phyloP scores from a whole-genome alignment of 1,284 basidiomycete species.

The Malassezia furfur region DNA sequence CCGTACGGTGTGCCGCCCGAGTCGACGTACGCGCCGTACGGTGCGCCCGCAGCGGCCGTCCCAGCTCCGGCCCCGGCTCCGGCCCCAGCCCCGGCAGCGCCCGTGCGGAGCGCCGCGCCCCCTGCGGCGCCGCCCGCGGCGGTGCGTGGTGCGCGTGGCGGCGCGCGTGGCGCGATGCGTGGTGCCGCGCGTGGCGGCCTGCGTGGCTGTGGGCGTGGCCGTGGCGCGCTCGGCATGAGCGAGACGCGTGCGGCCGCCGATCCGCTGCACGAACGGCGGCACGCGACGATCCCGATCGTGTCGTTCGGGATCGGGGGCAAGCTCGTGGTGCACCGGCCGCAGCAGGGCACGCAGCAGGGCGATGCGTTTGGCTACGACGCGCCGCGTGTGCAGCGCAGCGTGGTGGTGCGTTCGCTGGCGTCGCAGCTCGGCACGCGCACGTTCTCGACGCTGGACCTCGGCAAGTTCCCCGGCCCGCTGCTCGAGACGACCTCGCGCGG shows the following conservation, averaged over 20 bases:
- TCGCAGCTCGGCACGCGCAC: constrained; percentile 27
- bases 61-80: too few species aligned
- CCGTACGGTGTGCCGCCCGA: not conserved
- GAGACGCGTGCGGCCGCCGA: constrained; percentile 16
- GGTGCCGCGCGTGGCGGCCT: constrained; percentile 12
- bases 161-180: not conserved
- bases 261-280: constrained; percentile 28
- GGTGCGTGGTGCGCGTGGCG: not conserved
- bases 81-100: too few species aligned
- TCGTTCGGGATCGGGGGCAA: constrained; percentile 43
- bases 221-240: not conserved
- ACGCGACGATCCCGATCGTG: constrained; percentile 32
- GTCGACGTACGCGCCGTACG: not conserved
- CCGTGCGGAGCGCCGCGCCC: too few species aligned
- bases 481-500: constrained; percentile 29
- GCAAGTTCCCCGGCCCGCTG: constrained; percentile 37
- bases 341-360: not conserved
- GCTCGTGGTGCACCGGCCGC: constrained; percentile 38
- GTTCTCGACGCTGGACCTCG: constrained; percentile 33
- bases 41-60: too few species aligned
- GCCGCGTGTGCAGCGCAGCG: constrained; percentile 15
- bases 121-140: too few species aligned
- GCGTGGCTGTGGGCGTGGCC: too few species aligned
- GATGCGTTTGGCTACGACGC: constrained; percentile 16
- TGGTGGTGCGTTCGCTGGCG: constrained; percentile 26